Base-by-base conservation (phyloP, 169 alveolate species). In the Eimeria acervulina region DNA sequence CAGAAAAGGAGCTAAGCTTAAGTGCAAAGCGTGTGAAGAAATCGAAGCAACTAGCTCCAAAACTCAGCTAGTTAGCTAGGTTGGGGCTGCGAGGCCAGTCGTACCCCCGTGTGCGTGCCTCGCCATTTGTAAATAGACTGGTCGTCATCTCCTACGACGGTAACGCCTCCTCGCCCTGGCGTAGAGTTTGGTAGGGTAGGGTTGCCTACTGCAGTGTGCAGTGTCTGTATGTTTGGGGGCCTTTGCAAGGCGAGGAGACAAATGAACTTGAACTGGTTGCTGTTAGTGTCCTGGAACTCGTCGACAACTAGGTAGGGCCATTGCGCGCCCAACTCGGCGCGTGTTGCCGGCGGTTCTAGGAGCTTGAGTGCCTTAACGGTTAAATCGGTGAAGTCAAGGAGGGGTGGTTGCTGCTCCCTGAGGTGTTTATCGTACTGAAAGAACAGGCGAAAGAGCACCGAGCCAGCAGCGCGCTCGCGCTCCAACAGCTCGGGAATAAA, bases 91-190 rank as follows among this genome's bases (percentile, higher is more conserved):
- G 83, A 59, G 78, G 47, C 23, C 61, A 28, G 78, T 97, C 84
- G 33, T 70, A 97, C 97, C 91, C 97, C 96, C 23, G 96, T 84
- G 59, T 95, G 96, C 38, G 97, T 97, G 52, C 99, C 98, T 88
- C 98, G 70, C 97, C 97, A 98, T 28, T 97, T 94, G 95, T 98
- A 98, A 38, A 98, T 98, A 61, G 98, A 95, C 96, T 98, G 99
- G 78, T 95, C 98, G 95, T 98, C 98, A 89, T 98, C 98, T 38
- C 98, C 98, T 13, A 97, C 98, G 12, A 96, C 97, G 74, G 97
- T 97, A 51, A 97, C 96, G 21, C 97, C 97, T 63, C 97, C 97
- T 21, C 68, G 55, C 12, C 63, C 12, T 17, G 8, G 42, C 59
- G 47, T 12, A 13, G 52, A 2, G 80, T 52, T 59, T 26, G 52